These are phyloP conservation scores for Colletotrichum tanaceti DNA, from an alignment of 2,329 filamentous ascomycete genomes.

Conservation along the genomic window DNA sequence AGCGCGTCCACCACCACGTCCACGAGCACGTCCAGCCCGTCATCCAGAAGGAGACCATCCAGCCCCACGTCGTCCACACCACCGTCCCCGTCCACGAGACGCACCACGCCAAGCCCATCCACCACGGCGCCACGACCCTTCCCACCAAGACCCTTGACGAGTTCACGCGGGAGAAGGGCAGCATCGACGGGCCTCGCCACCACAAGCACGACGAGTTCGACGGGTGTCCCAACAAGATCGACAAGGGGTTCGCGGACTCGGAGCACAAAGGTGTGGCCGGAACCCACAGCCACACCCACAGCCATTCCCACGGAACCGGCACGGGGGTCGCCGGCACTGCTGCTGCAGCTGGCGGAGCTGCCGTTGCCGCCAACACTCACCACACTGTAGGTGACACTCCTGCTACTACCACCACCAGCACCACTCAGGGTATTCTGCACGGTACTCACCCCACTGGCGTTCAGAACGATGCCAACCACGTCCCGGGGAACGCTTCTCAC, in stretches of 20 bases:
- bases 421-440: conserved; percentile 23
- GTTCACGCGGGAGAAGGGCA: conserved; percentile 65
- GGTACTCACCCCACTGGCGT: conserved; percentile 22
- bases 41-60: conserved; percentile 75
- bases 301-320: conserved; percentile 2
- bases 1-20: conserved; percentile 59
- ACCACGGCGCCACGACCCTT: conserved; percentile 73
- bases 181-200: conserved; percentile 56
- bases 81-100: conserved; percentile 78
- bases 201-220: conserved; percentile 55
- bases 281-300: background rate
- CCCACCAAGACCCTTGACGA: conserved; percentile 74
- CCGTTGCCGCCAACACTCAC: background rate
- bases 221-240: conserved; percentile 66
- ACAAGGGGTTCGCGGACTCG: conserved; percentile 42
- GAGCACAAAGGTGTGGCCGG: conserved; percentile 9
- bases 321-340: background rate
- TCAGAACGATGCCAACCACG: conserved; percentile 9
- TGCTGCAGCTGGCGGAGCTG: conserved; percentile 1
- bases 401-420: background rate
- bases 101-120: conserved; percentile 74
- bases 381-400: conserved; percentile 20
- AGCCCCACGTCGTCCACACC: conserved; percentile 76
- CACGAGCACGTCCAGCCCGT: conserved; percentile 79
- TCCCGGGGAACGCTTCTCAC: too few relatives aligned